Evolutionary conservation across 441 rosid genomes (phyloP), one percentile per base, ranked within the genome.

Genomic region (Pelargonium cotyledonis): DNA sequence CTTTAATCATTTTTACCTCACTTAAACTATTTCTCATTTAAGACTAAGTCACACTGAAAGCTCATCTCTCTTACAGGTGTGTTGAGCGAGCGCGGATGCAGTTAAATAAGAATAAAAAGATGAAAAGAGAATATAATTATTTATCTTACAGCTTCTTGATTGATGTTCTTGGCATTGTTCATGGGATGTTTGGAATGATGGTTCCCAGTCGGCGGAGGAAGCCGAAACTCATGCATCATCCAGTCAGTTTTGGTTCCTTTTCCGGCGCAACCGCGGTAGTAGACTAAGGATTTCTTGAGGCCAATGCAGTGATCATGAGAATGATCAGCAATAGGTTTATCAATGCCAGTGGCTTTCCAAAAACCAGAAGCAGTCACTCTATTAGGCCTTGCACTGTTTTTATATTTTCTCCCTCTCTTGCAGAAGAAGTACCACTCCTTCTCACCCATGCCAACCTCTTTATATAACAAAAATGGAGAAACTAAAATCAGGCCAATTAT

Each of bases 281-380:
- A 85, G 55, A 85, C 89, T 7, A 85, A 67, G 11, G 89, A 83
- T 71, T 85, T 85, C 77, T 85, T 85, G 71, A 85, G 82, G 64
- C 89, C 89, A 31, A 85, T 76, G 74, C 83, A 80, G 10, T 74
- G 26, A 23, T 23, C 73, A 23, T 77, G 82, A 43, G 76, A 77
- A 1, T 78, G 76, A 46, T 74, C 69, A 8, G 62, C 57, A 0
- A 85, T 76, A 3, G 84, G 86, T 76, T 80, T 75, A 71, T 86
- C 89, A 4, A 82, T 85, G 5, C 89, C 89, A 0, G 89, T 85
- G 16, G 89, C 89, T 72, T 85, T 85, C 89, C 89, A 85, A 44
- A 85, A 85, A 5, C 89, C 89, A 18, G 86, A 83, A n/a, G 80
- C 83, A 0, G 89, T 85, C 12, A 85, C 89, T 55, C 89, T 75